Conservation (phyloP, 2,329 filamentous ascomycete species). For the Ophiocordyceps sinensis region DNA sequence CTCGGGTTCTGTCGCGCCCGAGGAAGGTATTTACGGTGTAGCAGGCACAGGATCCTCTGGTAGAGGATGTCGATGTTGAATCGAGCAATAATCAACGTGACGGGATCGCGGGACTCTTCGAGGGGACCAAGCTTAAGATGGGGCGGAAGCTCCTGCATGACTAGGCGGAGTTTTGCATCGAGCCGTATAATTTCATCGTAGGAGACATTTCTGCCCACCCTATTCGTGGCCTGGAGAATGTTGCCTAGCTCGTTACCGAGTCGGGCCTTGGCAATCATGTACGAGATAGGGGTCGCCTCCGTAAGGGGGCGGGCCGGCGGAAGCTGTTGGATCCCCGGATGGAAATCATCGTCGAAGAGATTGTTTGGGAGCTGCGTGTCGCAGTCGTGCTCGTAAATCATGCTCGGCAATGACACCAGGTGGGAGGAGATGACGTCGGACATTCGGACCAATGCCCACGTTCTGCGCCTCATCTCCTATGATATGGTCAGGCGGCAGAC, state of each 20-base stretch:
- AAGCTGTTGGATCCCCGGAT: conserved; percentile 50
- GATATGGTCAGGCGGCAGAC: conserved; percentile 3
- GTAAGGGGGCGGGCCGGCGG: conserved; percentile 52
- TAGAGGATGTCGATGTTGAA: conserved; percentile 76
- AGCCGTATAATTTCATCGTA: conserved; percentile 53
- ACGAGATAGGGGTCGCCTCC: conserved; percentile 63
- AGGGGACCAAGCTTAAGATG: conserved; percentile 64
- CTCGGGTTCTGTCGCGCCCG: conserved; percentile 63
- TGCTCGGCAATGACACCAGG: conserved; percentile 49
- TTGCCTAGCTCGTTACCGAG: conserved; percentile 55
- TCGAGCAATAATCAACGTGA: conserved; percentile 73
- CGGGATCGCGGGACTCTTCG: conserved; percentile 63
- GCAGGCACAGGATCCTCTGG: conserved; percentile 74
- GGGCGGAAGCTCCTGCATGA: conserved; percentile 57
- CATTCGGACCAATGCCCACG: conserved; percentile 59
- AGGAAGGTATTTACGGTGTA: conserved; percentile 79
- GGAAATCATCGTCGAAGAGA: conserved; percentile 68
- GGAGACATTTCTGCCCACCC: conserved; percentile 36
- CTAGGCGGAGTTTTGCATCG: conserved; percentile 45
- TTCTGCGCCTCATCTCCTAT: conserved; percentile 54
- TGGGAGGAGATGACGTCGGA: conserved; percentile 66
- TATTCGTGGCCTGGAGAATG: conserved; percentile 51
- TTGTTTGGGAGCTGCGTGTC: conserved; percentile 65
- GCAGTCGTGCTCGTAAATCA: conserved; percentile 61
- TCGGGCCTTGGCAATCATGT: conserved; percentile 61